Conservation (phyloP, 257 asterid genomes). For the Salvia hispanica region DNA sequence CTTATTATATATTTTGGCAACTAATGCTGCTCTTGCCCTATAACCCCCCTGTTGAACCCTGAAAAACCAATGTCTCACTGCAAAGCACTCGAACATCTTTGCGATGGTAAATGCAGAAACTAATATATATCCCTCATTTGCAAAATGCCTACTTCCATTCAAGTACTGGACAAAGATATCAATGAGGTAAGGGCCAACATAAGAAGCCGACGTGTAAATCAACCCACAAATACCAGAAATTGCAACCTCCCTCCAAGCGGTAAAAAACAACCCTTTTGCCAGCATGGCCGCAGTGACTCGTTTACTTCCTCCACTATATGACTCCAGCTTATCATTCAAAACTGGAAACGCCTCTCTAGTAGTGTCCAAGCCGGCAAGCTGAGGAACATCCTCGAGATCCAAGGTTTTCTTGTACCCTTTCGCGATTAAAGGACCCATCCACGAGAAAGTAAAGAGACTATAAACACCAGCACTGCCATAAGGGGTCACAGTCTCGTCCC, state of each 20-base stretch:
- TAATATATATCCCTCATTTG: conserved; percentile 58
- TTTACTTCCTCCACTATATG: conserved; percentile 38
- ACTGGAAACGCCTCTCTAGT: conserved; percentile 62
- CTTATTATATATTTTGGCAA: conserved; percentile 69
- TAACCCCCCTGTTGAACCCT: conserved; percentile 75
- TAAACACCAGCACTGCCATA: conserved; percentile 59
- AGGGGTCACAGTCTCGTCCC: conserved; percentile 82
- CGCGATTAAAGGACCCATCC: conserved; percentile 72
- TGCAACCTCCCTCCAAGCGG: conserved; percentile 52
- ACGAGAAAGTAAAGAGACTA: conserved; percentile 70
- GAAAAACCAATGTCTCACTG: conserved; percentile 78
- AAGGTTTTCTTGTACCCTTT: conserved; percentile 62
- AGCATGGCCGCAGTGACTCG: conserved; percentile 66
- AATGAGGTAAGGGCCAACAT: conserved; percentile 80
- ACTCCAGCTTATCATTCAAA: conserved; percentile 50
- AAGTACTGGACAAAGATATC: conserved; percentile 76
- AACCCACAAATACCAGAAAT: conserved; percentile 57
- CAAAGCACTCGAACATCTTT: conserved; percentile 67
- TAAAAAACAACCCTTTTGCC: conserved; percentile 60
- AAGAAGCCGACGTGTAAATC: conserved; percentile 53
- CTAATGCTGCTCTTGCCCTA: conserved; percentile 80
- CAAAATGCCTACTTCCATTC: conserved; percentile 49
- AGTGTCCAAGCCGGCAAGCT: conserved; percentile 55
- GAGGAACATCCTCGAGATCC: conserved; percentile 94
- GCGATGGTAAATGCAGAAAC: conserved; percentile 63